Percentiles rank a stretch among this genome's conserved stretches.
These are phyloP conservation scores for Xylaria flabelliformis DNA, from an alignment of 495 filamentous ascomycete species.

Conservation along the genomic window DNA sequence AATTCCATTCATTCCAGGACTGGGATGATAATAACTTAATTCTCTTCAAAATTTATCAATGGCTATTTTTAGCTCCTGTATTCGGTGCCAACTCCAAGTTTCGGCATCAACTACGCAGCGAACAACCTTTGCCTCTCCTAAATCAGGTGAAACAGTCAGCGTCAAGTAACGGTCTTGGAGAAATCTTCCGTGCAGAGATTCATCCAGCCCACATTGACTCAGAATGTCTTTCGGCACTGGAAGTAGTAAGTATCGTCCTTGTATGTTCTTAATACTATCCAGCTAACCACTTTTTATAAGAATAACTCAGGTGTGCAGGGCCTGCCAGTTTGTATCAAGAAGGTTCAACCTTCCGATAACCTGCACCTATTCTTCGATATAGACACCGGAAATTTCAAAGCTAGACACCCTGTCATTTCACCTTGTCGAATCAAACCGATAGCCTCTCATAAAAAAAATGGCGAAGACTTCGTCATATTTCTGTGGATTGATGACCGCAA, in stretches of 20 bases:
- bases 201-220: constrained; percentile 4
- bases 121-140: constrained; percentile 2
- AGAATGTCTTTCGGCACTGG: background rate
- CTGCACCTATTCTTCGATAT: background rate
- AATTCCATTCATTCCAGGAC: background rate
- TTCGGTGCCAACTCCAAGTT: background rate
- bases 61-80: background rate
- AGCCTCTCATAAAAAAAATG: background rate
- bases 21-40: background rate
- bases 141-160: background rate
- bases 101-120: background rate
- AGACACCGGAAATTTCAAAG: constrained; percentile 4
- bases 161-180: background rate
- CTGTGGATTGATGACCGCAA: background rate
- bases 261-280: background rate
- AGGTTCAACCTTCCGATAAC: background rate
- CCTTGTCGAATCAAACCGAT: background rate
- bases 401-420: background rate
- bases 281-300: background rate
- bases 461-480: background rate
- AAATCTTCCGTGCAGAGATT: background rate
- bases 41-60: background rate
- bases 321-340: background rate
- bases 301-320: background rate
- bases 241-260: background rate